Conservation (phyloP, 1,284 basidiomycete species). For the Cryptococcus hybrid region DNA sequence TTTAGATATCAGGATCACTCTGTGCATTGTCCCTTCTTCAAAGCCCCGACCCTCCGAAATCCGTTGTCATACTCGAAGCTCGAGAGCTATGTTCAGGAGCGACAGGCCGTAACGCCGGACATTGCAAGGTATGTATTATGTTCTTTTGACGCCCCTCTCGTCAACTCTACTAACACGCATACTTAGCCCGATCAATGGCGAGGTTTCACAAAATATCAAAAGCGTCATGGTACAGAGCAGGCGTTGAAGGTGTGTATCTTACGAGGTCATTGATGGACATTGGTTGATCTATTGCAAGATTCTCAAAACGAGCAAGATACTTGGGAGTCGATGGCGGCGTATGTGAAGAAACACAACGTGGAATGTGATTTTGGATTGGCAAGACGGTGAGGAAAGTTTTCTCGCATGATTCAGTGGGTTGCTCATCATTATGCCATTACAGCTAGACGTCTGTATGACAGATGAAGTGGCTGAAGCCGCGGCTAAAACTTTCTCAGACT, state of each 20-base stretch:
- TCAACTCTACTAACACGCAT: not conserved
- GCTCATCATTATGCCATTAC: not conserved
- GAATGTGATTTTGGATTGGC: constrained; percentile 29
- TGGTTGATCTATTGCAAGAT: constrained; percentile 11
- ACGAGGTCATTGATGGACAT: not conserved
- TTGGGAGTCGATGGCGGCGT: constrained; percentile 15
- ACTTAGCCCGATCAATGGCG: constrained; percentile 21
- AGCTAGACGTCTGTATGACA: constrained; percentile 21
- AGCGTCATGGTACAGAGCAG: constrained; percentile 19
- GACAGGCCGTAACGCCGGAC: constrained; percentile 33
- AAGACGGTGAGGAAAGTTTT: constrained; percentile 15
- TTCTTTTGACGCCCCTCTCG: not conserved
- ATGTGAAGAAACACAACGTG: constrained; percentile 21
- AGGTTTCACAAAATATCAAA: constrained; percentile 12
- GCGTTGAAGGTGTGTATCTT: constrained; percentile 21
- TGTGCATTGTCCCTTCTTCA: constrained; percentile 19
- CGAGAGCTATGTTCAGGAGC: constrained; percentile 33
- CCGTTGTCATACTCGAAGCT: constrained; percentile 35
- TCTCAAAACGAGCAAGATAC: constrained; percentile 22
- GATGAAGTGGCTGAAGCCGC: constrained; percentile 12
- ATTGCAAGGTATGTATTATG: constrained; percentile 12
- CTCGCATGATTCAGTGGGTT: too few species aligned
- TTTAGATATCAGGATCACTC: constrained; percentile 15
- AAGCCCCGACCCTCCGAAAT: constrained; percentile 7
- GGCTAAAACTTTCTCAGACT: constrained; percentile 11